phyloP scores from a whole-genome alignment of 352 stramenopile species.

The Phytophthora fragariaefolia region DNA sequence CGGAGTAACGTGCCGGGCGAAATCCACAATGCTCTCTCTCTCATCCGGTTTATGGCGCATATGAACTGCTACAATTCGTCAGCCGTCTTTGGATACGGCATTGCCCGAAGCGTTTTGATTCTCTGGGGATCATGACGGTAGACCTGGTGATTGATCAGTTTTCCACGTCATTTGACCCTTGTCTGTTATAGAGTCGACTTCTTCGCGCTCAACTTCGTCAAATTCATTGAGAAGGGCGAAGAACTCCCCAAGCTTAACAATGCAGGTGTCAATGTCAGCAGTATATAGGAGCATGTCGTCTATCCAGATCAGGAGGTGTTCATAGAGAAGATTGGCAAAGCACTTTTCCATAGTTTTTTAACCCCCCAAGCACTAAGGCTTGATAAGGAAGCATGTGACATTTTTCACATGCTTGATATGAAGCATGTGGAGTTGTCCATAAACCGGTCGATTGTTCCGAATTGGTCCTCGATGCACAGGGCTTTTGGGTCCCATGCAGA shows the following conservation, averaged over 20 bases:
- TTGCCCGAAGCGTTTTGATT: too few relatives aligned
- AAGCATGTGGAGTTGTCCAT: too few relatives aligned
- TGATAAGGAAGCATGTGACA: too few relatives aligned
- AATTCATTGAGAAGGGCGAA: background rate
- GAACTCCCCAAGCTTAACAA: background rate
- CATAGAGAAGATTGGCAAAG: constrained; percentile 3
- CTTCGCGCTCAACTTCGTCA: background rate
- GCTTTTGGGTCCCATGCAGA: too few relatives aligned
- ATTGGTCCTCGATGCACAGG: too few relatives aligned
- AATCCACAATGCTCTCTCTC: too few relatives aligned
- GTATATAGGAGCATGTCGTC: background rate
- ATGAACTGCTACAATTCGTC: constrained; percentile 2
- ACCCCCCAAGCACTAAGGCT: too few relatives aligned
- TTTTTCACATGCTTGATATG: too few relatives aligned
- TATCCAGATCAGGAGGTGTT: background rate
- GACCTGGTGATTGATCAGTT: background rate
- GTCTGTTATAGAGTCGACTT: background rate
- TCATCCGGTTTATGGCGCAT: constrained; percentile 4
- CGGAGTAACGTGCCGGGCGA: background rate
- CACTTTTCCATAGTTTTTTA: constrained; percentile 18
- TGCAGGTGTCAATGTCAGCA: background rate
- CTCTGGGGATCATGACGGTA: background rate
- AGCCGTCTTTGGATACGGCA: background rate
- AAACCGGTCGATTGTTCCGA: too few relatives aligned
- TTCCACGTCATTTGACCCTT: background rate